These are phyloP conservation scores for Jaltomata sinuosa DNA, from an alignment of 257 asterid species.

Conservation along the genomic window DNA sequence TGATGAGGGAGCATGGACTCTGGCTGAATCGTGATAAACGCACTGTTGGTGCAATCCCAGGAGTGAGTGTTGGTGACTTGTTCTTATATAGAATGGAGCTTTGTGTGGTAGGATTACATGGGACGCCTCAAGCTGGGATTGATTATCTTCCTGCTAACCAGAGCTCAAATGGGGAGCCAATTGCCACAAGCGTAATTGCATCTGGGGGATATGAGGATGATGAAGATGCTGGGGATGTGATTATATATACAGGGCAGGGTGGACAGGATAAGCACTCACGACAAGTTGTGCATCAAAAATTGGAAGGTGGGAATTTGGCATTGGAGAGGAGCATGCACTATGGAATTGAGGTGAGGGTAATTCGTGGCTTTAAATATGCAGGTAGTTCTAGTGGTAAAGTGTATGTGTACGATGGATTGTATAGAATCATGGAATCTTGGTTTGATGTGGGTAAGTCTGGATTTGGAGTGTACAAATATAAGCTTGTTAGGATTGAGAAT, in stretches of 20 bases:
- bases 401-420: slow-evolving; percentile 80
- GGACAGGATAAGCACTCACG: slow-evolving; percentile 61
- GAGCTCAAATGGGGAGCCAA: slow-evolving; percentile 82
- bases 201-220: slow-evolving; percentile 96
- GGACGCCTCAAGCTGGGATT: slow-evolving; percentile 88
- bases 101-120: slow-evolving; percentile 78
- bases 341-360: slow-evolving; percentile 77
- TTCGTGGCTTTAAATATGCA: slow-evolving; percentile 70
- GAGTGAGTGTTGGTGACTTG: slow-evolving; percentile 62
- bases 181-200: slow-evolving; percentile 80
- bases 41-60: slow-evolving; percentile 72
- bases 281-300: slow-evolving; percentile 66
- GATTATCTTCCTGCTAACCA: slow-evolving; percentile 62
- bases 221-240: slow-evolving; percentile 72
- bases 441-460: slow-evolving; percentile 79
- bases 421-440: slow-evolving; percentile 55
- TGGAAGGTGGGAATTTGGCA: slow-evolving; percentile 79
- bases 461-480: slow-evolving; percentile 65
- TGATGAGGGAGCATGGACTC: slow-evolving; percentile 47
- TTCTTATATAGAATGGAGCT: slow-evolving; percentile 82
- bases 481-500: slow-evolving; percentile 51
- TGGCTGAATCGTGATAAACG: slow-evolving; percentile 79
- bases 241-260: slow-evolving; percentile 88
- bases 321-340: slow-evolving; percentile 82
- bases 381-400: slow-evolving; percentile 67